phyloP scores from a whole-genome alignment of 2,329 filamentous ascomycete species.

The Lanzia echinophila region DNA sequence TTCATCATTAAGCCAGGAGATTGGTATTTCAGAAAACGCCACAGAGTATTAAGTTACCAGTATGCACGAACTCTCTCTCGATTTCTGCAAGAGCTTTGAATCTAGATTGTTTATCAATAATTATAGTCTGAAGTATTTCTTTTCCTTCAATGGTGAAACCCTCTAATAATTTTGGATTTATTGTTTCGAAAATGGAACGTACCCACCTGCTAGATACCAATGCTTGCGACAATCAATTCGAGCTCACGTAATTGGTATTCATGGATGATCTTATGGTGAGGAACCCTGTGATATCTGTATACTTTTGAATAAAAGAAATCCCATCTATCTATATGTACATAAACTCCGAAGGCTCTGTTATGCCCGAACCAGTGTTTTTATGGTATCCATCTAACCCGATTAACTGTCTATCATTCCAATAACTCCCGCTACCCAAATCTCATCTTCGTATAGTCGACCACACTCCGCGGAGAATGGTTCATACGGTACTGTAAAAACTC shows the following conservation, averaged over 20 bases:
- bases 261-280: slow-evolving; percentile 1
- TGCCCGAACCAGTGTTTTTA: neutral
- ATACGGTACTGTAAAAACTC: neutral
- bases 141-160: too few species aligned
- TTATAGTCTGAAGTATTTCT: too few species aligned
- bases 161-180: too few species aligned
- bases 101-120: too few species aligned
- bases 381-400: neutral
- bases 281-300: slow-evolving; percentile 6
- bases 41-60: too few species aligned
- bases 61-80: too few species aligned
- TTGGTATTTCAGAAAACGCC: too few species aligned
- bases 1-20: too few species aligned
- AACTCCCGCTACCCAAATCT: neutral
- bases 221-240: too few species aligned
- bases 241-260: neutral
- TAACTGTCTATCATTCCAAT: neutral
- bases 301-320: neutral
- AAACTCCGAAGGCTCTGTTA: neutral
- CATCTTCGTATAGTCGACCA: neutral
- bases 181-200: too few species aligned
- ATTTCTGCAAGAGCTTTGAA: too few species aligned
- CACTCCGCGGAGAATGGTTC: slow-evolving; percentile 5
- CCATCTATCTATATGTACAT: neutral
- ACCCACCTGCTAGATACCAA: too few species aligned